phyloP scores from a whole-genome alignment of 192 early-diverging fungal species.

The Mortierella claussenii region DNA sequence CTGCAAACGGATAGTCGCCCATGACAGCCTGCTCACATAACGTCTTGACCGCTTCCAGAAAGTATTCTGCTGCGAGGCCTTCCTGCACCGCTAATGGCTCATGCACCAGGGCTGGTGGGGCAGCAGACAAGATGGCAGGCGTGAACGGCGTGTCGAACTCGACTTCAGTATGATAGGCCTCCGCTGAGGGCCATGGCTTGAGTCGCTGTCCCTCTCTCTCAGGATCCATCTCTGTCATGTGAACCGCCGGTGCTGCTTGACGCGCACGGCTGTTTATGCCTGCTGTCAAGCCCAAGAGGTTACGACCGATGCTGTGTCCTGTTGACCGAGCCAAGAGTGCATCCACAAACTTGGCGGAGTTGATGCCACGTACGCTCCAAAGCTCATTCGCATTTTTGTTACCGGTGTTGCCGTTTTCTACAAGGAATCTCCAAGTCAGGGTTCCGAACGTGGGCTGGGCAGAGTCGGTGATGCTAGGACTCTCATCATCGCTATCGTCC shows the following conservation, averaged over 20 bases:
- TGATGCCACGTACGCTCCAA: constrained; percentile 27
- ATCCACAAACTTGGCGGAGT: constrained; percentile 36
- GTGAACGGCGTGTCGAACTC: constrained; percentile 51
- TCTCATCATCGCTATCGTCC: constrained; percentile 31
- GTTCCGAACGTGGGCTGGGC: constrained; percentile 6
- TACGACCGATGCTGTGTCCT: not conserved
- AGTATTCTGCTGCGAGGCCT: constrained; percentile 34
- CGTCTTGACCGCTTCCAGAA: constrained; percentile 52
- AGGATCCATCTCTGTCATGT: not conserved
- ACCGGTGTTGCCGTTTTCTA: not conserved
- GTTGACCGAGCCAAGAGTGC: constrained; percentile 13
- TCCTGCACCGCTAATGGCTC: constrained; percentile 24
- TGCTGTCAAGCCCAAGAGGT: not conserved
- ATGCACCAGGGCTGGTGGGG: constrained; percentile 36
- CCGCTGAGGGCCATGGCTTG: constrained; percentile 12
- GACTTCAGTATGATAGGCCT: constrained; percentile 22
- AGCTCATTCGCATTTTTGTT: not conserved
- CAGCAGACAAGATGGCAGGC: constrained; percentile 27
- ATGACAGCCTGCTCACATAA: constrained; percentile 62
- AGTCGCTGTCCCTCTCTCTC: not conserved
- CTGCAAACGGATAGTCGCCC: constrained; percentile 65
- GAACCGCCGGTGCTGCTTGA: not conserved
- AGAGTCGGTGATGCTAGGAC: not conserved
- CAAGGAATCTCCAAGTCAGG: not conserved
- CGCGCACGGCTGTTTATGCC: not conserved